phyloP scores from a whole-genome alignment of 2,329 filamentous ascomycete species.

The Didymella pomorum region DNA sequence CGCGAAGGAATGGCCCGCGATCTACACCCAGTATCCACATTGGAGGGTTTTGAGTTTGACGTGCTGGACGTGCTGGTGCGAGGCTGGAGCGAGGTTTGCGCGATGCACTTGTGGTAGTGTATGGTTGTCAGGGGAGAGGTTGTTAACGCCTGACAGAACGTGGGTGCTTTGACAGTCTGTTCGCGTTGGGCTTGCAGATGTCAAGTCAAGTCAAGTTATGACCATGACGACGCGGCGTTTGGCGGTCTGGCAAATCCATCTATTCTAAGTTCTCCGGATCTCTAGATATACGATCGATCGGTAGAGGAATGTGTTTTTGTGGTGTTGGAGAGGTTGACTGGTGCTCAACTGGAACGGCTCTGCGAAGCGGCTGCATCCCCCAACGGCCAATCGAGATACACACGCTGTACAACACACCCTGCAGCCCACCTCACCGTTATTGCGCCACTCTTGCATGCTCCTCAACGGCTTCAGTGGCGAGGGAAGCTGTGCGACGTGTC shows the following conservation, averaged over 20 bases:
- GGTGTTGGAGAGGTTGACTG: not conserved
- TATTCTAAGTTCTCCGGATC: not conserved
- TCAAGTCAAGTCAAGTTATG: too few relatives aligned
- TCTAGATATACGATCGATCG: not conserved
- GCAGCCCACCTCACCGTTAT: conserved; percentile 3
- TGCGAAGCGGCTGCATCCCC: not conserved
- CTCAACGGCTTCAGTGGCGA: not conserved
- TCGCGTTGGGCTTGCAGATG: conserved; percentile 5
- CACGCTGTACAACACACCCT: conserved; percentile 12
- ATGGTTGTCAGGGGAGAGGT: not conserved
- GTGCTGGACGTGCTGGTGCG: not conserved
- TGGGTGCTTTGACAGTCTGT: conserved; percentile 3
- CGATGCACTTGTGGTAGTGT: not conserved
- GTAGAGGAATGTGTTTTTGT: too few relatives aligned
- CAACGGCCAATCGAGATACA: not conserved
- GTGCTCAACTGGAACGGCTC: not conserved
- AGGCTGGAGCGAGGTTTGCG: not conserved
- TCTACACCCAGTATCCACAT: conserved; percentile 10
- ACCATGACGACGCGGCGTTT: conserved; percentile 6
- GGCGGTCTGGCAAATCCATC: conserved; percentile 9
- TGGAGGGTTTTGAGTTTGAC: conserved; percentile 16
- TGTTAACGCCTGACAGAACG: not conserved
- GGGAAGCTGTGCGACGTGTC: conserved; percentile 4
- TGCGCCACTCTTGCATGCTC: conserved; percentile 15
- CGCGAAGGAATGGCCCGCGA: conserved; percentile 17